Percentiles rank a stretch among this genome's conserved stretches.
phyloP scores from a whole-genome alignment of 2,329 filamentous ascomycete species.

The Phyllosticta capitalensis region DNA sequence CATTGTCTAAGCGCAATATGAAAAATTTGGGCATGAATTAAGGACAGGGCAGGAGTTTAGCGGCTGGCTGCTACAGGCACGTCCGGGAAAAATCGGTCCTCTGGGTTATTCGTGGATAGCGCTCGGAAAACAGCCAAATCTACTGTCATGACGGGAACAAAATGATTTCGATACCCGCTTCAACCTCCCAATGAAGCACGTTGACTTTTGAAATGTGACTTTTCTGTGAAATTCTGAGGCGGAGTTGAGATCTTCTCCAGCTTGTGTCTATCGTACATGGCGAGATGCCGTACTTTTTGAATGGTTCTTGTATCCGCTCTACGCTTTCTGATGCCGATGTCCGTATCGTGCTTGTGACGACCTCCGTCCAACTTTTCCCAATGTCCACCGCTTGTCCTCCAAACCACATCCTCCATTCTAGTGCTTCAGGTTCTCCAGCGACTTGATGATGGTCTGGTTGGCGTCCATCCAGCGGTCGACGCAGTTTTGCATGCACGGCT shows the following conservation, averaged over 20 bases:
- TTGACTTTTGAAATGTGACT: conserved; percentile 6
- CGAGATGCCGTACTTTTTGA: neutral
- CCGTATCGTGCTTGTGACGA: neutral
- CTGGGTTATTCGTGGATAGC: conserved; percentile 10
- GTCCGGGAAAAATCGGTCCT: conserved; percentile 10
- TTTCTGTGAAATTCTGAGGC: neutral
- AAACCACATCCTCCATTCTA: neutral
- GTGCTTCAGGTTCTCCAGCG: conserved; percentile 50
- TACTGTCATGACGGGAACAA: conserved; percentile 10
- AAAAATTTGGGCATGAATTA: neutral
- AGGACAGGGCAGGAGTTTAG: conserved; percentile 8
- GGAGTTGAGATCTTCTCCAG: neutral
- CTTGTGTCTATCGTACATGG: neutral
- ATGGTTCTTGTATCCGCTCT: neutral
- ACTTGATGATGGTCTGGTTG: conserved; percentile 73
- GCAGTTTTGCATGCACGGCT: conserved; percentile 81
- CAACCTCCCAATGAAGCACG: conserved; percentile 9
- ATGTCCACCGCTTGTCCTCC: neutral
- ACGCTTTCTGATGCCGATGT: neutral
- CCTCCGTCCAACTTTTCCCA: neutral
- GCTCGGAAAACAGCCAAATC: conserved; percentile 11
- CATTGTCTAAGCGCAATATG: conserved; percentile 63
- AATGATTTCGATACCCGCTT: conserved; percentile 10
- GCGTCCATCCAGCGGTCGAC: conserved; percentile 90
- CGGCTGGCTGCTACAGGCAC: conserved; percentile 8